Conservation (phyloP, 805 yeast species). For the Wickerhamiella siamensis region DNA sequence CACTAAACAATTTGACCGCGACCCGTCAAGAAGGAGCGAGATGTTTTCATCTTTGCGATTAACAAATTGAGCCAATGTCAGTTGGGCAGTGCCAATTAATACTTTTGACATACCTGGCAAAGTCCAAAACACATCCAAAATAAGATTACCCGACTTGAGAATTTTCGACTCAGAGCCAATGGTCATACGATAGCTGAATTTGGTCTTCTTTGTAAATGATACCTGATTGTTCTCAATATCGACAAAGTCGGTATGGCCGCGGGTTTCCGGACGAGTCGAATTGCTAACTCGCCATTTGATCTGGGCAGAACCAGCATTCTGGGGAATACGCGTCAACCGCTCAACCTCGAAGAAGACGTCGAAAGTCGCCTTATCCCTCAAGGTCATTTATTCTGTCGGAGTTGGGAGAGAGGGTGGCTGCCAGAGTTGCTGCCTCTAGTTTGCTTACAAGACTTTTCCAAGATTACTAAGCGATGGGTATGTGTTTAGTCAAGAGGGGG, state of each 20-base stretch:
- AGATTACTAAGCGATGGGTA: too few species aligned
- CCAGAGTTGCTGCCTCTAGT: too few species aligned
- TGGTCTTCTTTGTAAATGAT: slow-evolving; percentile 32
- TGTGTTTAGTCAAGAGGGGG: too few species aligned
- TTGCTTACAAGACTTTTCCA: too few species aligned
- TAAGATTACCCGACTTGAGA: slow-evolving; percentile 27
- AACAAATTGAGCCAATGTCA: slow-evolving; percentile 64
- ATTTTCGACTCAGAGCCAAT: slow-evolving; percentile 24
- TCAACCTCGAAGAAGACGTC: slow-evolving; percentile 41
- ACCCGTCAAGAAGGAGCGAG: slow-evolving; percentile 50
- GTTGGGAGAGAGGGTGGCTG: background rate
- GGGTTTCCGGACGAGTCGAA: slow-evolving; percentile 29
- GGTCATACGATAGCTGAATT: slow-evolving; percentile 30
- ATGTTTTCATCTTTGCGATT: slow-evolving; percentile 39
- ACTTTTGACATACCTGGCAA: slow-evolving; percentile 28
- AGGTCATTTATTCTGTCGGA: slow-evolving; percentile 3
- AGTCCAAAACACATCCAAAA: slow-evolving; percentile 34
- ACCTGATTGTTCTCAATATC: slow-evolving; percentile 40
- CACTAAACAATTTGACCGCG: slow-evolving; percentile 56
- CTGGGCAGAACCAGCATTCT: slow-evolving; percentile 50
- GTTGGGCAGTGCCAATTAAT: slow-evolving; percentile 47
- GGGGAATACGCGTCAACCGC: slow-evolving; percentile 77
- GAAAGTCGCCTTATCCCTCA: slow-evolving; percentile 40
- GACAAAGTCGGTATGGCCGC: slow-evolving; percentile 33
- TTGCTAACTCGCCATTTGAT: slow-evolving; percentile 52